Evolutionary conservation across 495 filamentous ascomycete genomes (phyloP), one percentile per base, ranked within the genome.

Genomic region (Neurospora sp.): DNA sequence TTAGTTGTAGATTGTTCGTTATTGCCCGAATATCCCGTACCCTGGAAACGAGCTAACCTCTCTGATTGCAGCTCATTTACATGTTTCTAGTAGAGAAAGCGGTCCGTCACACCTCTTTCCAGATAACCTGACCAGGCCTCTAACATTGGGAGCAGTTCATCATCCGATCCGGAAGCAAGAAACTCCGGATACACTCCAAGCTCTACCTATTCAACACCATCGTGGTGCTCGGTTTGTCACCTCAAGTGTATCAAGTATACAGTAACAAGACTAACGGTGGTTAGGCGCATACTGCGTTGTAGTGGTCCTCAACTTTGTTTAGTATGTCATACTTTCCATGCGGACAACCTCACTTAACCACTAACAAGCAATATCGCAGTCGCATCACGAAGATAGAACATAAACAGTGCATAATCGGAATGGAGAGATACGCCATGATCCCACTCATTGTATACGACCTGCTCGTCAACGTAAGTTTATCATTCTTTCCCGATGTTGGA

Each of bases 191-290:
- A 54, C 82, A 82, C n/a, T 85, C 85, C 46, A 85, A 79, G 72
- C 75, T 87, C 0, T 89, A 86, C 70, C 73, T 87, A 4, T 85
- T 87, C 77, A 89, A 88, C 75, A 81, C 82, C 8, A 85, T 88
- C 44, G 87, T 85, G 40, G 85, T 88, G 82, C 79, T 87, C 5
- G 78, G 86, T 87, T 72, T 72, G 81, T 66, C 10, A 40, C 39
- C 31, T 20, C 2, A 4, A 41, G n/a, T 2, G 31, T 8, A 23
- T 20, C 10, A 62, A 74, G 54, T 37, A 48, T n/a, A 6, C 0
- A 46, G 18, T 5, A 9, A 7, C 14, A 14, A 42, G 8, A 41
- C 77, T 80, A 44, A 81, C 71, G 38, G 3, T 14, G 16, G 4
- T 2, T 12, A 88, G 85, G 84, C 16, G 77, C 83, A 20, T 87